Evolutionary conservation across 306 rosid genomes (phyloP).

Genomic region (barrel medic (Medicago truncatula)): MtrunA17r5.0-ANR NC_053048.1:30306501-30307000

Average conservation of each 20-base stretch:
- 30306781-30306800: conserved; percentile 32
- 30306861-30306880: background rate
- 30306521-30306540: conserved; percentile 12
- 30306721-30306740: conserved; percentile 39
- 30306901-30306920: no score
- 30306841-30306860: conserved; percentile 41
- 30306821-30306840: conserved; percentile 37
- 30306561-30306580: conserved; percentile 29
- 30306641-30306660: conserved; percentile 41
- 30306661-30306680: conserved; percentile 41
- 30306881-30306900: background rate
- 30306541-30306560: conserved; percentile 38
- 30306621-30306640: conserved; percentile 22
- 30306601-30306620: conserved; percentile 24
- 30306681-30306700: conserved; percentile 37
- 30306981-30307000: no score
- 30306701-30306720: conserved; percentile 46
- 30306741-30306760: background rate
- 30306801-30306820: background rate
- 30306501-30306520: background rate
- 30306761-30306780: conserved; percentile 54
- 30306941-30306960: conserved; percentile 6
- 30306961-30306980: no score
- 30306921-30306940: background rate
- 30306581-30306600: conserved; percentile 31